Percentiles rank a stretch among this genome's conserved stretches.
phyloP scores from a whole-genome alignment of 768 basidiomycete species.

The Amanita subjunquillea region DNA sequence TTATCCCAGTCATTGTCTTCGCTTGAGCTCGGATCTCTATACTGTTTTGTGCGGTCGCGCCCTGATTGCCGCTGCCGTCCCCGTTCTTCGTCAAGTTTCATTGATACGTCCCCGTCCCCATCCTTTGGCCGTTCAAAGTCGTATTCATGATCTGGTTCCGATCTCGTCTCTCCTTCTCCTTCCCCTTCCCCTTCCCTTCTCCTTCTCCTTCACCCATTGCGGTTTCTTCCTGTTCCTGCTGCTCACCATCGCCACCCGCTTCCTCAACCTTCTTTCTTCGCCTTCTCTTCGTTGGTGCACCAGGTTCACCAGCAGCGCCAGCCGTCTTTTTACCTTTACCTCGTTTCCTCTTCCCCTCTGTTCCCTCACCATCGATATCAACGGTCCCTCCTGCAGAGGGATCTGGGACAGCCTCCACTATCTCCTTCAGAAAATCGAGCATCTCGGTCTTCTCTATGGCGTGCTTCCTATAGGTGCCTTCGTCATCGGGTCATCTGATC shows the following conservation, averaged over 20 bases:
- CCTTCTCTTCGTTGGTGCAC: constrained; percentile 33
- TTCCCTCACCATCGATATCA: constrained; percentile 53
- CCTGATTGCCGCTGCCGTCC: constrained; percentile 8
- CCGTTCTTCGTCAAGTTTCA: constrained; percentile 11
- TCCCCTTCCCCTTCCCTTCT: constrained; percentile 8
- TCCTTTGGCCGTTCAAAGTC: background rate
- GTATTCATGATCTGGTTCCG: constrained; percentile 17
- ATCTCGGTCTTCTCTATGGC: constrained; percentile 80
- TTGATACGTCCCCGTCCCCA: constrained; percentile 14
- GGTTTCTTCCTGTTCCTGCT: constrained; percentile 12
- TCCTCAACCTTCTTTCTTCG: constrained; percentile 37
- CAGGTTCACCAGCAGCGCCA: constrained; percentile 16
- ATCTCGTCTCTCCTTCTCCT: constrained; percentile 14
- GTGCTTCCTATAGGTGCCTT: constrained; percentile 57
- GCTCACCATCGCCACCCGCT: constrained; percentile 24
- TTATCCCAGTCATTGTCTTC: constrained; percentile 34
- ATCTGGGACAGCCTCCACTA: constrained; percentile 79
- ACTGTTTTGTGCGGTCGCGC: constrained; percentile 11
- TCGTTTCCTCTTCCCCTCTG: constrained; percentile 50
- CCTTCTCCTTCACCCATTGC: constrained; percentile 10
- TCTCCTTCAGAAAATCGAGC: constrained; percentile 91
- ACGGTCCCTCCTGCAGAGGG: constrained; percentile 78
- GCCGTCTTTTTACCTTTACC: constrained; percentile 43
- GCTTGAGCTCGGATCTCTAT: constrained; percentile 24
- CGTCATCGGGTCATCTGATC: background rate